Evolutionary conservation across 805 yeast species (phyloP), one percentile per base, ranked within the genome.

Genomic region (Saccharomycopsis sp.): DNA sequence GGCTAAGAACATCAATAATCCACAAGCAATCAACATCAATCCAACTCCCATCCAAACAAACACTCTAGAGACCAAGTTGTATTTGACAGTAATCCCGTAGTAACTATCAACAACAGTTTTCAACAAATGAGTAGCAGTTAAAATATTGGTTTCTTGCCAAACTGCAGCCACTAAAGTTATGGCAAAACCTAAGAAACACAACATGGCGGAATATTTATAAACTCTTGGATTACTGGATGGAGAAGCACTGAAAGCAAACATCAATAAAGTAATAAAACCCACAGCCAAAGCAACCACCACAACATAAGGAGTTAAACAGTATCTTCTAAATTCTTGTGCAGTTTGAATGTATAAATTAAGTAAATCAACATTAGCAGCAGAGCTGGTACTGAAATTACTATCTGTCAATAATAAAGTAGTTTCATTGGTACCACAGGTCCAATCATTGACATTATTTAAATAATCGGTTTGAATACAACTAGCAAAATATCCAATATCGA

Each of bases 21-120:
- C 43, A 9, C 48, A 40, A 19, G 47, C 42, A 8, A 46, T 20
- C 18, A 46, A 38, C 42, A 40, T 34, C 6, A 46, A 31, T 5
- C 45, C 49, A 9, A 46, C 49, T 18, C 47, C 49, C 23, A 43
- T 19, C 49, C 49, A 46, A 6, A 39, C 47, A 39, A 46, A 40
- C 12, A 46, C 49, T 30, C 49, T 31, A 13, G 49, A 34, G 10
- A 31, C 21, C 18, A 41, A 23, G 17, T 44, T 43, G 30, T 46
- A 46, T n/a, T 21, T 36, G 14, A 39, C 31, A 14, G 43, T 21
- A 3, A 46, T 32, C 9, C 37, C 43, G 17, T 44, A 46, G 19
- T 46, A 46, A 19, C 41, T 38, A 31, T 46, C 47, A 12, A 35
- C 44, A 33, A 43, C 38, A 15, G 29, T 31, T 13, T 39, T 31